These are phyloP conservation scores for Sambucus nigra DNA, from an alignment of 129 eudicot species.

Conservation along the genomic window DNA sequence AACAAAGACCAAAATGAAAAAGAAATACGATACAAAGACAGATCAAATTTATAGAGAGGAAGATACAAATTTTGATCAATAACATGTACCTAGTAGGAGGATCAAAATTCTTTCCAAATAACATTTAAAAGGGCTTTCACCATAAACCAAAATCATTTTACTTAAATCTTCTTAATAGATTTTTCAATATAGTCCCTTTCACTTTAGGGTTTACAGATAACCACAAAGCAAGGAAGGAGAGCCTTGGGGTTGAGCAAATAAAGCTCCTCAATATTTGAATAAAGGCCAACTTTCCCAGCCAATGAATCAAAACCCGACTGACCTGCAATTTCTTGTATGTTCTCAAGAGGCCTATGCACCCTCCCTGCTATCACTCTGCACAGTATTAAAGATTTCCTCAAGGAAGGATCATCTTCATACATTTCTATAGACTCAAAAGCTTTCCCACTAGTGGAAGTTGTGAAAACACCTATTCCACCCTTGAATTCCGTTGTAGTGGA, in stretches of 20 bases:
- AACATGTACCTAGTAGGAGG: constrained; percentile 16
- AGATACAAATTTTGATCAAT: constrained; percentile 3
- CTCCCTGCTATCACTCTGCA: constrained; percentile 96
- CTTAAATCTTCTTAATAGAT: constrained; percentile 1
- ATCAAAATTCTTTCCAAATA: constrained; percentile 18
- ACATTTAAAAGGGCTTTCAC: constrained; percentile 16
- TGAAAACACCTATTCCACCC: constrained; percentile 78
- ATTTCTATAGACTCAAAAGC: constrained; percentile 69
- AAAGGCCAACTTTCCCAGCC: constrained; percentile 95
- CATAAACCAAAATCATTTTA: constrained; percentile 15
- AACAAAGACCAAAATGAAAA: background rate
- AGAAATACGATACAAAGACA: background rate
- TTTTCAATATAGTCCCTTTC: constrained; percentile 1
- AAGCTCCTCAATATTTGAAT: constrained; percentile 88
- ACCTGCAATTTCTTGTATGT: constrained; percentile 68
- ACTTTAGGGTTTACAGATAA: constrained; percentile 65
- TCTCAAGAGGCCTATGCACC: constrained; percentile 91
- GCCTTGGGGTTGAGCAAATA: constrained; percentile 89
- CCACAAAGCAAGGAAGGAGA: constrained; percentile 93
- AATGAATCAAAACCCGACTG: constrained; percentile 94
- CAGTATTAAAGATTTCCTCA: constrained; percentile 78
- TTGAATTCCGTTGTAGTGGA: constrained; percentile 54
- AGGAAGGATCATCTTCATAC: constrained; percentile 21
- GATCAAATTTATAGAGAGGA: constrained; percentile 6
- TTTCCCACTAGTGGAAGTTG: constrained; percentile 86